A percentile compares a stretch with the other conserved stretches of the same genome.
Conservation (phyloP, 2,329 filamentous ascomycete species). For the Stromatinia cepivora region DNA sequence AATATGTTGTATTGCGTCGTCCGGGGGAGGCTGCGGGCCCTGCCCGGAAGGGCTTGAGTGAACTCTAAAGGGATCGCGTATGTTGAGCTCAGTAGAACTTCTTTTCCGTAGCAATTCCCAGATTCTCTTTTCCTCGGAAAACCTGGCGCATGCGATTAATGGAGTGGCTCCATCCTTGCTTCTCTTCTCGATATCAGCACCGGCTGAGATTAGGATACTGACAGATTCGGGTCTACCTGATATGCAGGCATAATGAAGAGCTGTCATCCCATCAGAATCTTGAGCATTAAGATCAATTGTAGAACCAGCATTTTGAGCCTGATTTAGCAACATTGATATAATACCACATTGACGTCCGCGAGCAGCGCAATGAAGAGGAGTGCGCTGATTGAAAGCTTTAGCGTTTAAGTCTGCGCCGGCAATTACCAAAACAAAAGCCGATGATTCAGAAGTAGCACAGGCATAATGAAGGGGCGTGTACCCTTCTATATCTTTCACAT, state of each 20-base stretch:
- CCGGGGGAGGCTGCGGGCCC: not conserved
- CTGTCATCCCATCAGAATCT: slow-evolving; percentile 21
- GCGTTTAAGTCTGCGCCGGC: slow-evolving; percentile 22
- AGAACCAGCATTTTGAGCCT: not conserved
- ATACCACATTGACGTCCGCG: slow-evolving; percentile 23
- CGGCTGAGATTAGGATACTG: slow-evolving; percentile 23
- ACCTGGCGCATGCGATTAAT: slow-evolving; percentile 23
- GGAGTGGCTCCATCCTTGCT: slow-evolving; percentile 13
- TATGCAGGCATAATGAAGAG: slow-evolving; percentile 26
- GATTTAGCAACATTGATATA: slow-evolving; percentile 38
- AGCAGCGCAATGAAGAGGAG: slow-evolving; percentile 28
- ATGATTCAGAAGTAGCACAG: slow-evolving; percentile 17
- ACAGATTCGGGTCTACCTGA: slow-evolving; percentile 28
- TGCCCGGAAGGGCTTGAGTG: no score
- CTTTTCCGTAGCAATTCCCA: slow-evolving; percentile 7
- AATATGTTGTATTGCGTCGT: not conserved
- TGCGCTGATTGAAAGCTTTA: slow-evolving; percentile 20
- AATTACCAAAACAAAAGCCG: slow-evolving; percentile 18
- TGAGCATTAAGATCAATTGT: slow-evolving; percentile 1
- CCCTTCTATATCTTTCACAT: slow-evolving; percentile 22
- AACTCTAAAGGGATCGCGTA: not conserved
- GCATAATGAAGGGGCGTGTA: slow-evolving; percentile 28
- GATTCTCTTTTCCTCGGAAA: slow-evolving; percentile 23
- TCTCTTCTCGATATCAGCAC: slow-evolving; percentile 23
- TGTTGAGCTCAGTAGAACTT: not conserved